phyloP scores from a whole-genome alignment of 1,284 basidiomycete genomes.

The Rhodofomes roseus region DNA sequence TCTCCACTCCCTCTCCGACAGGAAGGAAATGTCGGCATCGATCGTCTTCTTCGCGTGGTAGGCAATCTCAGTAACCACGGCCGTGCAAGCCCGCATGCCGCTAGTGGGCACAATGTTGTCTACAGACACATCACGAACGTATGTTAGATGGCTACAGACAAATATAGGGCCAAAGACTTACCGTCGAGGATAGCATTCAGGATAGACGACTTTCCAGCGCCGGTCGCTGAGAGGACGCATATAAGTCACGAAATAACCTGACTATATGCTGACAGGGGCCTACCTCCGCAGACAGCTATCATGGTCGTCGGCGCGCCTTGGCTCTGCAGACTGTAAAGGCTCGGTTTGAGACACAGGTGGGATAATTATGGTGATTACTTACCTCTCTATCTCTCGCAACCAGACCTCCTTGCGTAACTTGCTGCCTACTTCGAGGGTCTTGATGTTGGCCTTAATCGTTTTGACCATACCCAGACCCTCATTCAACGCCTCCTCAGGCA shows the following conservation, averaged over 20 bases:
- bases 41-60: conserved; percentile 53
- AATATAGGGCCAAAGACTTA: conserved; percentile 23
- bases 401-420: conserved; percentile 57
- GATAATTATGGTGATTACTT: conserved; percentile 9
- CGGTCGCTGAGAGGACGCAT: conserved; percentile 40
- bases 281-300: conserved; percentile 60
- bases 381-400: conserved; percentile 52
- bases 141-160: not conserved
- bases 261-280: conserved; percentile 11
- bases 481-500: conserved; percentile 46
- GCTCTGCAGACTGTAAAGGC: conserved; percentile 36
- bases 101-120: conserved; percentile 63
- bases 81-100: conserved; percentile 65
- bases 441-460: conserved; percentile 39
- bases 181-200: conserved; percentile 59
- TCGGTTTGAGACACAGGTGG: not conserved
- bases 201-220: conserved; percentile 58
- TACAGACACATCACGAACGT: conserved; percentile 14
- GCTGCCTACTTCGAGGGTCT: conserved; percentile 46
- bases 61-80: conserved; percentile 59
- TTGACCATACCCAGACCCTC: conserved; percentile 53
- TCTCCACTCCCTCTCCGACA: conserved; percentile 52
- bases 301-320: conserved; percentile 52
- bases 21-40: conserved; percentile 55
- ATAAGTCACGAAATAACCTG: not conserved